Base-by-base conservation (phyloP, 257 asterid genomes). In the Lycium ferocissimum region DNA sequence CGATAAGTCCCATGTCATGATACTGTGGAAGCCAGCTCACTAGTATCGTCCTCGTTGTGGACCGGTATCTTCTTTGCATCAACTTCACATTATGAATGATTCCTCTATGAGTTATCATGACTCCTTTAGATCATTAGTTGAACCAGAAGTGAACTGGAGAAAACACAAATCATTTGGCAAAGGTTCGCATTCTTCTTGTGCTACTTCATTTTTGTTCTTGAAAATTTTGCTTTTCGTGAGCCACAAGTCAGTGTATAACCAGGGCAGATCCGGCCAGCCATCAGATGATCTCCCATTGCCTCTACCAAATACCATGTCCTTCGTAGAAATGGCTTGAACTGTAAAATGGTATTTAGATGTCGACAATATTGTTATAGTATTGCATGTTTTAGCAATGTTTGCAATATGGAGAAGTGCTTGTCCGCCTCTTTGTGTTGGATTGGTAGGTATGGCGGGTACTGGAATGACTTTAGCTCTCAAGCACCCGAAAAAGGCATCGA, bases 1-100 rank as follows among this genome's bases (percentile, higher is more conserved):
- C 96, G 1, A 92, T 93, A 49, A 93, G 83, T 83, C 97, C 97
- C 97, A 92, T 93, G 87, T 91, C 97, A 76, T 93, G 97, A 82
- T 92, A 93, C 84, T 92, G 94, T 61, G 97, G 97, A 43, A 93
- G 83, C 96, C 97, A 93, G 61, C 93, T 93, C 7, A 93, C 94
- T 2, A 90, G 89, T 4, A 93, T 91, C 0, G 96, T 92, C 51
- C 81, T 91, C 9, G 94, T 85, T 40, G 94, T 91, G 92, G 93
- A 91, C 81, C 80, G 86, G 89, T 90, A 93, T 76, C 85, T 88
- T 57, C 83, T 87, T 56, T 93, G 75, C 97, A 93, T 92, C 86
- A 90, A 83, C 78, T 92, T 93, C 54, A 93, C 97, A 40, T 93
- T 93, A 82, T 92, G 97, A 75, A 91, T 89, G 15, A 93, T 89